Evolutionary conservation across 148 eudicot genomes (phyloP).

Genomic region (Cornus controversa): DNA sequence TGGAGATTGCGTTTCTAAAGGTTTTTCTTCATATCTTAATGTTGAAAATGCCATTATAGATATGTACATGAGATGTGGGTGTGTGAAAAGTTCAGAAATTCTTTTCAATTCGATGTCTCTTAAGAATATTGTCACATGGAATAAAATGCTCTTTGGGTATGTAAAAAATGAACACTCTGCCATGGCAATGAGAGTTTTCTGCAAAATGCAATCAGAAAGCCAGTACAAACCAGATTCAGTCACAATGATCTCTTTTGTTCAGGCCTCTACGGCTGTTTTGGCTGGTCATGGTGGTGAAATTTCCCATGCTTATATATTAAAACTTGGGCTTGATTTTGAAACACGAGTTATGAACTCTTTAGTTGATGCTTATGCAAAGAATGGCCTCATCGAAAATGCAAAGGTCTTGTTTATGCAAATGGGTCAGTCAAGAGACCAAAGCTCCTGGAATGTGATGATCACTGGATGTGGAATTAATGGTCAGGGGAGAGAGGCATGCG

Average conservation of each 20-base stretch:
- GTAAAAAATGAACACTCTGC: constrained; percentile 15
- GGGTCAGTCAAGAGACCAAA: constrained; percentile 34
- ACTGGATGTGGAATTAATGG: constrained; percentile 44
- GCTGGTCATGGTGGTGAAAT: constrained; percentile 19
- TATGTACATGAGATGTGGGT: constrained; percentile 41
- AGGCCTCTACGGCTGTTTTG: constrained; percentile 22
- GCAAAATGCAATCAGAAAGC: constrained; percentile 27
- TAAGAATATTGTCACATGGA: constrained; percentile 40
- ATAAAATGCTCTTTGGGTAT: constrained; percentile 38
- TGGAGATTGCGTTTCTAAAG: constrained; percentile 25
- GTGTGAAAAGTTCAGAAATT: constrained; percentile 19
- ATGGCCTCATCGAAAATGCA: constrained; percentile 28
- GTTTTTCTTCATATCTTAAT: constrained; percentile 32
- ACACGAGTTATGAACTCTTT: constrained; percentile 32
- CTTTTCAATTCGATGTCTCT: constrained; percentile 24
- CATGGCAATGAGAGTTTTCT: constrained; percentile 22
- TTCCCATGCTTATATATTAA: constrained; percentile 26
- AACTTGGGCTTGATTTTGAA: constrained; percentile 34
- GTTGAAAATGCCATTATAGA: constrained; percentile 34
- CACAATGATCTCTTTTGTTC: constrained; percentile 31
- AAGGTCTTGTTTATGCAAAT: constrained; percentile 27
- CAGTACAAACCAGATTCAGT: constrained; percentile 28
- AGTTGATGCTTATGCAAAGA: constrained; percentile 44
- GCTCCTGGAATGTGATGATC: constrained; percentile 50
- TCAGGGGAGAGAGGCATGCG: constrained; percentile 33